Evolutionary conservation across 179 eudicot genomes (phyloP).

Genomic region (Heliamphora pulchella): DNA sequence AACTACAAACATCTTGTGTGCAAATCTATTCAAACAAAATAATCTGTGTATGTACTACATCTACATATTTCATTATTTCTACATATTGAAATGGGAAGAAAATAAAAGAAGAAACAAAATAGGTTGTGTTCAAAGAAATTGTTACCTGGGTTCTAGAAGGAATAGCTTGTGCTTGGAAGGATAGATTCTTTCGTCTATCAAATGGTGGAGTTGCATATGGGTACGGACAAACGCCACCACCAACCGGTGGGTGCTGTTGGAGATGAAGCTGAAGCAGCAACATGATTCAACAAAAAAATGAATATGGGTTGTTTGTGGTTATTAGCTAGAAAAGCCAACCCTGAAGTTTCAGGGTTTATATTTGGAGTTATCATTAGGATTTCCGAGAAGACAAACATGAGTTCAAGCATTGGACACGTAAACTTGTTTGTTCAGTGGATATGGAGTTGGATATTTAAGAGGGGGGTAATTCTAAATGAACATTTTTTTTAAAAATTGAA

Average conservation of each 20-base stretch:
- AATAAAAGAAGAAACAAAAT: background rate
- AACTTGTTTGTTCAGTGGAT: background rate
- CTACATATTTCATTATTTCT: too few relatives aligned
- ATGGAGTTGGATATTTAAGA: too few relatives aligned
- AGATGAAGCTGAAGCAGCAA: slow-evolving; percentile 24
- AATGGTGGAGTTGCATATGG: slow-evolving; percentile 15
- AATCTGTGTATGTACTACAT: too few relatives aligned
- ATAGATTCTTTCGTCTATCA: slow-evolving; percentile 20
- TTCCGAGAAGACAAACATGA: slow-evolving; percentile 1
- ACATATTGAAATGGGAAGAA: background rate
- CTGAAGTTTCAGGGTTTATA: background rate
- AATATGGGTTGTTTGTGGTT: slow-evolving; percentile 1
- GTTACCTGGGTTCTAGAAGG: slow-evolving; percentile 71
- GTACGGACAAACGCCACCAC: slow-evolving; percentile 18
- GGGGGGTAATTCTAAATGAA: too few relatives aligned
- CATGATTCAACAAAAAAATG: slow-evolving; percentile 13
- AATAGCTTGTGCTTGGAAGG: slow-evolving; percentile 27
- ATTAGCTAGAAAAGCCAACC: background rate
- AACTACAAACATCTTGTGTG: slow-evolving; percentile 14
- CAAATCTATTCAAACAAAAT: background rate
- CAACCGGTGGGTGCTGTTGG: slow-evolving; percentile 12
- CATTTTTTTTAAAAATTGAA: too few relatives aligned
- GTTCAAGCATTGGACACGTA: slow-evolving; percentile 32
- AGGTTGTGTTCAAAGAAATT: background rate
- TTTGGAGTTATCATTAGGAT: background rate